phyloP scores from a whole-genome alignment of 108 stramenopile species.

The Skeletonema tropicum region DNA sequence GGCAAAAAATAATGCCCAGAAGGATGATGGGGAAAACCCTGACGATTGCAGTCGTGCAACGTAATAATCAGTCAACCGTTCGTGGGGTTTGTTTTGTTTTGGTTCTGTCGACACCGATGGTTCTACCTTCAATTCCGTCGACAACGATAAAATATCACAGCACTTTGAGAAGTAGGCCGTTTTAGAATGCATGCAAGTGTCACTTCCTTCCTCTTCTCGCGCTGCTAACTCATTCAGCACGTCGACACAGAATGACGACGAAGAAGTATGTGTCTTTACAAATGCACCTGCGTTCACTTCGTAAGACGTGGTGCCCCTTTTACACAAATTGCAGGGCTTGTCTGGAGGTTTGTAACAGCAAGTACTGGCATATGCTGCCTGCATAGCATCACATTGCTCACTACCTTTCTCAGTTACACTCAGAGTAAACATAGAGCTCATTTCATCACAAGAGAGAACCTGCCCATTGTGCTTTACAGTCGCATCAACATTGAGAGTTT shows the following conservation, averaged over 20 bases:
- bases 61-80: not conserved
- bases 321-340: slow-evolving; percentile 37
- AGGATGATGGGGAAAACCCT: not conserved
- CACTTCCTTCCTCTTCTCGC: slow-evolving; percentile 48
- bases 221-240: slow-evolving; percentile 17
- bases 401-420: slow-evolving; percentile 28
- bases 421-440: slow-evolving; percentile 38
- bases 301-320: slow-evolving; percentile 24
- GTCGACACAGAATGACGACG: slow-evolving; percentile 36
- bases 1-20: not conserved
- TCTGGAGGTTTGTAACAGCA: slow-evolving; percentile 49
- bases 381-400: slow-evolving; percentile 47
- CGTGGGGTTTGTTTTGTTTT: slow-evolving; percentile 6
- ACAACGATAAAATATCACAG: slow-evolving; percentile 20
- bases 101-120: not conserved
- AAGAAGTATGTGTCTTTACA: slow-evolving; percentile 32
- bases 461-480: slow-evolving; percentile 49
- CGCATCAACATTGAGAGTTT: slow-evolving; percentile 36
- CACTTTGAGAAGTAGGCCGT: slow-evolving; percentile 38
- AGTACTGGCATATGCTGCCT: slow-evolving; percentile 30
- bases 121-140: not conserved
- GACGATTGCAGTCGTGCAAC: not conserved
- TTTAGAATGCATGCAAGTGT: slow-evolving; percentile 34
- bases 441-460: slow-evolving; percentile 45
- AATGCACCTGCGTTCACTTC: slow-evolving; percentile 40